A percentile compares a stretch with the other conserved stretches of the same genome.
phyloP scores from a whole-genome alignment of 1,139 yeast genomes.

The Geotrichum cucujoidarum region DNA sequence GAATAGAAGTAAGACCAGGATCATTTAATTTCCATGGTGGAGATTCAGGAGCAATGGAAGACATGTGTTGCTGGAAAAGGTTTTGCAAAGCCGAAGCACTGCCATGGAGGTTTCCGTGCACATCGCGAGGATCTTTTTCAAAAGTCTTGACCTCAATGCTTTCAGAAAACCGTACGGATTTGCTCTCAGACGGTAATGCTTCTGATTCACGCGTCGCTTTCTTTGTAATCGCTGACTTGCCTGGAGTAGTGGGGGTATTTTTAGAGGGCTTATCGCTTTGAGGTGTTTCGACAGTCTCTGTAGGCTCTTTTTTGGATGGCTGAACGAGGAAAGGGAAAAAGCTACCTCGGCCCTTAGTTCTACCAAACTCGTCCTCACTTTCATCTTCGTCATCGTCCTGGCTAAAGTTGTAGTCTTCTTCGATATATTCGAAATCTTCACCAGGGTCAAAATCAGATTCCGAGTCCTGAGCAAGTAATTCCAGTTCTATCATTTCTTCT shows the following conservation, averaged over 20 bases:
- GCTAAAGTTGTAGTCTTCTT: conserved; percentile 38
- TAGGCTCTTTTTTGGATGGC: conserved; percentile 15
- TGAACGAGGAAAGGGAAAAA: conserved; percentile 31
- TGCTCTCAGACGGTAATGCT: conserved; percentile 17
- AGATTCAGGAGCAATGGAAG: neutral
- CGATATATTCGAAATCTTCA: conserved; percentile 38
- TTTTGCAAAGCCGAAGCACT: neutral
- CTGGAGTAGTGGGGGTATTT: neutral
- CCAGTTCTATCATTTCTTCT: conserved; percentile 48
- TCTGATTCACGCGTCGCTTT: neutral
- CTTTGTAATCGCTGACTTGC: too few relatives aligned
- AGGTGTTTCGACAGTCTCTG: neutral
- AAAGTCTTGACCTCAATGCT: conserved; percentile 36
- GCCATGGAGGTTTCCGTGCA: conserved; percentile 16
- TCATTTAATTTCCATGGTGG: neutral
- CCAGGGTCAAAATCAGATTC: conserved; percentile 41
- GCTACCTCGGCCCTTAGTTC: conserved; percentile 39
- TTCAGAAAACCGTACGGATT: conserved; percentile 34
- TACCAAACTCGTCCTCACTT: conserved; percentile 38
- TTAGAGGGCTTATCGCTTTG: neutral
- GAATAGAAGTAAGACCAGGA: neutral
- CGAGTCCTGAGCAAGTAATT: conserved; percentile 48
- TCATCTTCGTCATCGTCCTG: conserved; percentile 33
- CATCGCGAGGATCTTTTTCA: conserved; percentile 22
- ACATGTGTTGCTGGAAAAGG: conserved; percentile 2